Base-by-base conservation (phyloP, 225 moss, liverwort and hornwort genomes). In the Neckera pumila region DNA sequence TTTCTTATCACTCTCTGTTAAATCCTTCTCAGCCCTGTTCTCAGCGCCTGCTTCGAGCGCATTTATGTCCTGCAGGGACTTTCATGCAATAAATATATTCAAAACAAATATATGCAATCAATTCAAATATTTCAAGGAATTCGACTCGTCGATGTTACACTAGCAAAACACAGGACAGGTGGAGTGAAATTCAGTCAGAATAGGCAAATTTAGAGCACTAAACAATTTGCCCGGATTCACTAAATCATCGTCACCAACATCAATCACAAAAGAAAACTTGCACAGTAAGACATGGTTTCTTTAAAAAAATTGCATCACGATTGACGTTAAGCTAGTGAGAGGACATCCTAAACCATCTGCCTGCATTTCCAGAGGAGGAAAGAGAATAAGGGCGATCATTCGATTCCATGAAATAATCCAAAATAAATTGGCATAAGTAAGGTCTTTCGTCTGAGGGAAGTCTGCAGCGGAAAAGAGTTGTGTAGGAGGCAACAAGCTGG, bases 41-140 rank as follows among this genome's bases (percentile, higher is more conserved):
- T 92, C 91, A 85, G 79, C 87, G 28, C n/a, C 81, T 58, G 78
- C 90, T 88, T 90, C 88, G 59, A 76, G 88, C 59, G 61, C 70
- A 77, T 33, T 64, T 34, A 89, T 34, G 74, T 83, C 91, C 93
- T 93, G 91, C 70, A 91, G 81, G 64, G 14, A 84, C 66, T 38
- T 75, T 15, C 51, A 82, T 63, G 54, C 83, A 83, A 79, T 17
- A 54, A 66, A 19, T n/a, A 69, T n/a, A 69, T 27, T 83, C 20
- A 40, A 83, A 62, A 54, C n/a, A 66, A 81, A 30, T 14, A 67
- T 10, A 53, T 69, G 69, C 60, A 86, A 73, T 58, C 49, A 65
- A 85, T 65, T 71, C 72, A 11, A 64, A 58, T 31, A 43, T 51
- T 62, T 85, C 85, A 84, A 75, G 51, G 66, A 89, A 57, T 71